These are phyloP conservation scores for Aechmea fasciata DNA, from an alignment of 176 grass and related monocot genomes.

Conservation along the genomic window DNA sequence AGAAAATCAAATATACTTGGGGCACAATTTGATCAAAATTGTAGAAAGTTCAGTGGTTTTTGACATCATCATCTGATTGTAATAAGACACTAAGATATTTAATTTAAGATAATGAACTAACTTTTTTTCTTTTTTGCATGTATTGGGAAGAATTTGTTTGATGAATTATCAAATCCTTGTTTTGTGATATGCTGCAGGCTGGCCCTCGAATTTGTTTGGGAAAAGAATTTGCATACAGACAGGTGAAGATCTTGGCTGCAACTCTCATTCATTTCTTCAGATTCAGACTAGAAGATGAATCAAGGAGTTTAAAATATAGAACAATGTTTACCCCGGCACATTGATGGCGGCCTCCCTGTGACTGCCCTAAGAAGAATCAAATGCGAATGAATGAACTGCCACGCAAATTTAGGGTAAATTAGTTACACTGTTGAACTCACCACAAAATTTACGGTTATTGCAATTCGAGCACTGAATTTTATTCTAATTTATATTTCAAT, in stretches of 20 bases:
- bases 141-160: conserved; percentile 1
- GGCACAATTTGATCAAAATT: too few species aligned
- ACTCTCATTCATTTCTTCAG: conserved; percentile 47
- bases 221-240: conserved; percentile 71
- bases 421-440: background rate
- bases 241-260: conserved; percentile 59
- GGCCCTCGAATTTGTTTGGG: conserved; percentile 55
- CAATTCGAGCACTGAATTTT: too few species aligned
- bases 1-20: too few species aligned
- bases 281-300: conserved; percentile 54
- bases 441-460: too few species aligned
- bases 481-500: too few species aligned
- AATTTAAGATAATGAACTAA: conserved; percentile 2
- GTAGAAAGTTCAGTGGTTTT: too few species aligned
- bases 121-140: background rate
- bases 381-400: background rate
- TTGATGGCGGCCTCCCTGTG: conserved; percentile 36
- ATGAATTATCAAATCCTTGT: conserved; percentile 6
- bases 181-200: conserved; percentile 26
- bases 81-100: background rate
- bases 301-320: conserved; percentile 28
- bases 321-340: conserved; percentile 49
- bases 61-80: too few species aligned
- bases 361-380: too few species aligned
- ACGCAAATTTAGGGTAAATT: background rate